Percentiles rank a stretch among this genome's conserved stretches.
Conservation (phyloP, 2,329 filamentous ascomycete species). For the Fusarium proliferatum region DNA sequence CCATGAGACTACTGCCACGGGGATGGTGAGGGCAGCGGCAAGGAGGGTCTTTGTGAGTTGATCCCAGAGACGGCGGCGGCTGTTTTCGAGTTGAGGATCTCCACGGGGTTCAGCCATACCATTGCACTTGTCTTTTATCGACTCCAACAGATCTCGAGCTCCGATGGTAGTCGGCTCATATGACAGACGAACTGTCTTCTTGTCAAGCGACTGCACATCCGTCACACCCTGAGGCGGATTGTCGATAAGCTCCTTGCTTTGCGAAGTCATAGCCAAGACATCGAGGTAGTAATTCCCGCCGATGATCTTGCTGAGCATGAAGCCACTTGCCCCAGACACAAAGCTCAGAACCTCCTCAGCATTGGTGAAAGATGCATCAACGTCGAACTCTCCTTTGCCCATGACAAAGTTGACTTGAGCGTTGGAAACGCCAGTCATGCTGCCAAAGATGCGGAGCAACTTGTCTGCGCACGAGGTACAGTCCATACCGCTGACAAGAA, state of each 20-base stretch:
- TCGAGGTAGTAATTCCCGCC: neutral
- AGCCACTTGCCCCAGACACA: constrained; percentile 43
- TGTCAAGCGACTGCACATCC: constrained; percentile 41
- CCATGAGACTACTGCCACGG: constrained; percentile 50
- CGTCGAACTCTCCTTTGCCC: constrained; percentile 50
- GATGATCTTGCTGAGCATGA: constrained; percentile 39
- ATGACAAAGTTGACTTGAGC: constrained; percentile 54
- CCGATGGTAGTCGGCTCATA: constrained; percentile 52
- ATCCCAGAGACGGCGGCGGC: constrained; percentile 47
- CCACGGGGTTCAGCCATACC: constrained; percentile 48
- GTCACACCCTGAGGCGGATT: neutral
- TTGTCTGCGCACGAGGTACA: constrained; percentile 53
- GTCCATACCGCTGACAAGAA: constrained; percentile 51
- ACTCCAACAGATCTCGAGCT: constrained; percentile 45
- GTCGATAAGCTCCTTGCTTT: neutral
- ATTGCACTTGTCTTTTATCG: constrained; percentile 16
- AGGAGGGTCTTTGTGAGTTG: constrained; percentile 48
- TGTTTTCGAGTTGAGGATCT: constrained; percentile 48
- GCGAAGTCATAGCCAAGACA: neutral
- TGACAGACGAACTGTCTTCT: constrained; percentile 46
- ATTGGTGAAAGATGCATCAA: constrained; percentile 42
- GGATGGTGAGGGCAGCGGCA: constrained; percentile 48
- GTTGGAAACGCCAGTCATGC: constrained; percentile 45
- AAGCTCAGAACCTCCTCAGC: constrained; percentile 35
- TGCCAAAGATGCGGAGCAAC: constrained; percentile 45